Evolutionary conservation across 257 asterid species (phyloP).

Genomic region (Forsythia suspensa): DNA sequence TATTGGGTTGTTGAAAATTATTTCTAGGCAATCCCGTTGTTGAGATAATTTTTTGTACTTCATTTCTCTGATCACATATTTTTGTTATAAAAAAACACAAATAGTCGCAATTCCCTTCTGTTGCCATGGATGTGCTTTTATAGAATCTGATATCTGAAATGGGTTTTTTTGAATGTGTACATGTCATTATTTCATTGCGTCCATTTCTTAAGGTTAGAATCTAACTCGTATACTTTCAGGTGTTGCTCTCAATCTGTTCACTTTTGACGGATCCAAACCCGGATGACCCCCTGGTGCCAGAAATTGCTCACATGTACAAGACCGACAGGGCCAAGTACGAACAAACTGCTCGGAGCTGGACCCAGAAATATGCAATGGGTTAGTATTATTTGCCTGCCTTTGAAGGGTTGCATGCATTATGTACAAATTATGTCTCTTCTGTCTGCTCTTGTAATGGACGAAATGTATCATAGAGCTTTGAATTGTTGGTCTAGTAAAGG

Average conservation of each 20-base stretch:
- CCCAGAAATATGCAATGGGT: constrained; percentile 90
- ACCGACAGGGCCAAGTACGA: constrained; percentile 75
- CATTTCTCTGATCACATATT: no score
- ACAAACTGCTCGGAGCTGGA: constrained; percentile 88
- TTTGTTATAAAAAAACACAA: no score
- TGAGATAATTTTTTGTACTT: no score
- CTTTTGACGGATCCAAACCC: constrained; percentile 89
- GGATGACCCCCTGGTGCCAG: constrained; percentile 82
- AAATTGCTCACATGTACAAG: constrained; percentile 90
- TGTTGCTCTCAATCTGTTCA: constrained; percentile 77
- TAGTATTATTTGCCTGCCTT: constrained; percentile 16
- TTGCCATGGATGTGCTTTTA: no score
- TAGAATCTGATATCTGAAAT: no score
- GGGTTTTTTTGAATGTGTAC: background rate
- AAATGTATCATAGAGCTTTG: constrained; percentile 34
- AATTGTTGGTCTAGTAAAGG: background rate
- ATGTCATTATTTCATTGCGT: background rate
- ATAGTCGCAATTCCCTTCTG: no score
- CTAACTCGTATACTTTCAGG: constrained; percentile 37
- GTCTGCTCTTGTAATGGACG: constrained; percentile 27
- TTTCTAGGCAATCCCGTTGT: no score
- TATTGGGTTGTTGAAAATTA: no score
- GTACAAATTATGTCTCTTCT: constrained; percentile 37
- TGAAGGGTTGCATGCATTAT: constrained; percentile 22
- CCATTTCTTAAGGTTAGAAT: background rate